Base-by-base conservation (phyloP, 2,329 filamentous ascomycete species). In the Esteya vermicola region DNA sequence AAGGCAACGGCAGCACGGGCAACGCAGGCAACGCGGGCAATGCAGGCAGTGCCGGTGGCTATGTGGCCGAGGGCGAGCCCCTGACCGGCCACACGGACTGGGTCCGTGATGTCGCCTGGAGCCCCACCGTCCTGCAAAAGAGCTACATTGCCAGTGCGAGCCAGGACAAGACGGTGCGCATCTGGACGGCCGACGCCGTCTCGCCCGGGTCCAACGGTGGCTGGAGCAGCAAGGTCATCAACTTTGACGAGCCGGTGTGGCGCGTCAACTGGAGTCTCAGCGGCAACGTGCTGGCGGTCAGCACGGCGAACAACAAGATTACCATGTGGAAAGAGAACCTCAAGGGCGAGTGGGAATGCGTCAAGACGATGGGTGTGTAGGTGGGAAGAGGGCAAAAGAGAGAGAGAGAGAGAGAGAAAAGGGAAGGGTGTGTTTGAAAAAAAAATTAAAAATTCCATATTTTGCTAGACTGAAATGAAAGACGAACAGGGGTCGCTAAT, bases 311-410 rank as follows among this genome's bases (percentile, higher is more conserved):
- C 63, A 98, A 98, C 69, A 88, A 93, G 65, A 88, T 98, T 41
- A 93, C 81, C 40, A 62, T 98, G 59, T 98, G 89, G 89, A 98
- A 96, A 72, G 91, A 98, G 72, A 93, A 93, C 58, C 67, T 98
- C 51, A 83, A 82, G 57, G 91, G 91, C 41, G 85, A 93, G 56
- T 98, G 91, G 91, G 88, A 96, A 63, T 85, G 83, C 54, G 85
- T 96, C 49, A 95, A 94, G 74, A 86, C 85, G 44, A 88, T 98
- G 57, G 89, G 47, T 4, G 28, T 38, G 35, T 48, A 45, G 22
- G 26, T 2, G 21, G 34, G 23, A 20, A 10, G 32, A 3, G 19
- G 10, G 18, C 5, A 4, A 30, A 14, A 30, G 8, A 5, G 27
- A 31, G 28, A n/a, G 14, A 9, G 4, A 31, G 14, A 18, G 28